Evolutionary conservation across 305 asterid species (phyloP).

Genomic region (Fraxinus floribunda): DNA sequence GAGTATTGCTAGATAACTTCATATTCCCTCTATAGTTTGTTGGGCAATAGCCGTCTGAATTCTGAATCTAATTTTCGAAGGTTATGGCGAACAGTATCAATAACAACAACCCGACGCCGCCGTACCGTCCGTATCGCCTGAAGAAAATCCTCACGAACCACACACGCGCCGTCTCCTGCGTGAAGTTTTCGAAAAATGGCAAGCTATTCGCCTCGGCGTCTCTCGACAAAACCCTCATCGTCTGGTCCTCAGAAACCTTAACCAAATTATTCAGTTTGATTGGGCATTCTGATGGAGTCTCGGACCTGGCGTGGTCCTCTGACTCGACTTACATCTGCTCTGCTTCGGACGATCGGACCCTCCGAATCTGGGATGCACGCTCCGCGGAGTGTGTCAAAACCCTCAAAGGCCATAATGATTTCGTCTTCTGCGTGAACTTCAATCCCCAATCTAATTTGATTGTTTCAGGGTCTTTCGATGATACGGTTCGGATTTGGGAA

Average conservation of each 20-base stretch:
- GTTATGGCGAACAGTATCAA: constrained; percentile 44
- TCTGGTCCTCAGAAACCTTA: constrained; percentile 73
- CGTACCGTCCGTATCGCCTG: constrained; percentile 64
- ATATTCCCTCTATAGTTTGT: neutral
- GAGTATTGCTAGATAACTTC: too few species aligned
- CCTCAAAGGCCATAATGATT: constrained; percentile 66
- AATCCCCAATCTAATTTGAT: constrained; percentile 67
- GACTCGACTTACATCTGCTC: constrained; percentile 88
- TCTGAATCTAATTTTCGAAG: neutral
- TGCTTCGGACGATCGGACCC: constrained; percentile 90
- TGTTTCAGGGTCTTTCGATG: constrained; percentile 85
- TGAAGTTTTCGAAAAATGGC: constrained; percentile 77
- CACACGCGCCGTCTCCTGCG: constrained; percentile 65
- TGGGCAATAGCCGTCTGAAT: neutral
- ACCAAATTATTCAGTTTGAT: constrained; percentile 47
- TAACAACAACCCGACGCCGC: constrained; percentile 21
- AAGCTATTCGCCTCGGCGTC: constrained; percentile 78
- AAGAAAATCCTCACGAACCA: constrained; percentile 52
- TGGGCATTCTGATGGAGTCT: constrained; percentile 82
- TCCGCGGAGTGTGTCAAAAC: constrained; percentile 73
- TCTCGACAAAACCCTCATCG: constrained; percentile 73
- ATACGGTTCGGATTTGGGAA: constrained; percentile 85
- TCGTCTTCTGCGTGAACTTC: constrained; percentile 78
- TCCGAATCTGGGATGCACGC: constrained; percentile 87
- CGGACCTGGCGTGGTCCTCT: constrained; percentile 84